Evolutionary conservation across 106 monocot genomes (phyloP).

Genomic region (Dioscorea alata): DNA sequence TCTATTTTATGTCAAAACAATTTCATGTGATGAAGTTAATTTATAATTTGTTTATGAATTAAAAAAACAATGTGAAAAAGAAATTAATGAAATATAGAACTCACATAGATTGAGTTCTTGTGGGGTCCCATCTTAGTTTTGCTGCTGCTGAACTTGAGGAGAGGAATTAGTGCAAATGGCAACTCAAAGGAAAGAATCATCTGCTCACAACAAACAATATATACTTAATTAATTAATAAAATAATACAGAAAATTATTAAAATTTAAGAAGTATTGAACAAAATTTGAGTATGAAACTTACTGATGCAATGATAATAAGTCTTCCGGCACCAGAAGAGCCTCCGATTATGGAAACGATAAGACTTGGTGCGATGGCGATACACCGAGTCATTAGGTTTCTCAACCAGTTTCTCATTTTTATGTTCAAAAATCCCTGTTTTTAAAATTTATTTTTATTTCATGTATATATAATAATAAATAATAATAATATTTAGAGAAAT

Average conservation of each 20-base stretch:
- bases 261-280: not conserved
- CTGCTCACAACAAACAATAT: constrained; percentile 18
- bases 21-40: no score
- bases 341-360: constrained; percentile 70
- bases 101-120: constrained; percentile 72
- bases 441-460: not conserved
- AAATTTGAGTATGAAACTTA: constrained; percentile 10
- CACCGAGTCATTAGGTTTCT: constrained; percentile 62
- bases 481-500: not conserved
- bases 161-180: constrained; percentile 79
- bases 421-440: constrained; percentile 67
- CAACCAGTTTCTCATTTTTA: constrained; percentile 72
- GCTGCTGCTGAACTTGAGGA: constrained; percentile 82
- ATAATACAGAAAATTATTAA: not conserved
- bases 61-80: not conserved
- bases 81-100: constrained; percentile 4
- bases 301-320: constrained; percentile 83
- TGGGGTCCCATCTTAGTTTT: constrained; percentile 71
- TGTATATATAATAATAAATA: not conserved
- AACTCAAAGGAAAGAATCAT: constrained; percentile 89
- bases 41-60: no score
- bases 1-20: no score
- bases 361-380: constrained; percentile 73
- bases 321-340: constrained; percentile 72
- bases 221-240: not conserved